phyloP scores from a whole-genome alignment of 805 yeast species.

The Osmozyma mogii region DNA sequence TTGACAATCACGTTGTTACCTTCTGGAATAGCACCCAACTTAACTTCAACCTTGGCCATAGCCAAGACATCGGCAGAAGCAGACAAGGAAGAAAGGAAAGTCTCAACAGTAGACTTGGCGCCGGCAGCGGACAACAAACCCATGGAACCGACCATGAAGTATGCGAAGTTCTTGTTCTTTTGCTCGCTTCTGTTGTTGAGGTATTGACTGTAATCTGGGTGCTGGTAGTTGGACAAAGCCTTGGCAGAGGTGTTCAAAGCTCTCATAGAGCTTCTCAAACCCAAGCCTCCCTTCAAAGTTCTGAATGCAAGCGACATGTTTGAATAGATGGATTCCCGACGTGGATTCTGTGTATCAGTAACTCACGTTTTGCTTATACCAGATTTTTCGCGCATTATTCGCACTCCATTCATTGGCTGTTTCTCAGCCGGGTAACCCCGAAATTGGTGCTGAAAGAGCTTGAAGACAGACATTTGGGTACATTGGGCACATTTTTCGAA shows the following conservation, averaged over 20 bases:
- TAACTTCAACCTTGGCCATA: constrained; percentile 98
- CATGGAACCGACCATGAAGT: constrained; percentile 96
- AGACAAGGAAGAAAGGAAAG: constrained; percentile 86
- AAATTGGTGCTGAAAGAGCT: too few relatives aligned
- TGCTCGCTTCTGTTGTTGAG: constrained; percentile 67
- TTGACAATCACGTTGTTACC: constrained; percentile 97
- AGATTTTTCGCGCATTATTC: constrained; percentile 9
- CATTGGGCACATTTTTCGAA: too few relatives aligned
- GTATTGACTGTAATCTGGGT: constrained; percentile 83
- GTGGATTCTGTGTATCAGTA: too few relatives aligned
- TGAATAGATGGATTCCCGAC: too few relatives aligned
- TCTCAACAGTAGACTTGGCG: constrained; percentile 92
- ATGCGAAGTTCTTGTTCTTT: constrained; percentile 72
- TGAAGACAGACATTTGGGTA: too few relatives aligned
- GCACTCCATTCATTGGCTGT: constrained; percentile 16
- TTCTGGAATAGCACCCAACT: constrained; percentile 85
- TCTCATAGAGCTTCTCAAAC: constrained; percentile 37
- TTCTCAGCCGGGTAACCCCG: constrained; percentile 13
- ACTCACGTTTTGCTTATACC: too few relatives aligned
- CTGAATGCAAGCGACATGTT: constrained; percentile 40
- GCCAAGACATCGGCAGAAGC: constrained; percentile 99
- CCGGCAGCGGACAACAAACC: constrained; percentile 89
- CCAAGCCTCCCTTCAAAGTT: constrained; percentile 36
- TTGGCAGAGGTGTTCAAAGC: constrained; percentile 43
- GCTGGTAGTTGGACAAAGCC: constrained; percentile 72